A percentile compares a stretch with the other conserved stretches of the same genome.
Evolutionary conservation across 352 stramenopile genomes (phyloP).

Genomic region (Pseudoperonospora humuli): DNA sequence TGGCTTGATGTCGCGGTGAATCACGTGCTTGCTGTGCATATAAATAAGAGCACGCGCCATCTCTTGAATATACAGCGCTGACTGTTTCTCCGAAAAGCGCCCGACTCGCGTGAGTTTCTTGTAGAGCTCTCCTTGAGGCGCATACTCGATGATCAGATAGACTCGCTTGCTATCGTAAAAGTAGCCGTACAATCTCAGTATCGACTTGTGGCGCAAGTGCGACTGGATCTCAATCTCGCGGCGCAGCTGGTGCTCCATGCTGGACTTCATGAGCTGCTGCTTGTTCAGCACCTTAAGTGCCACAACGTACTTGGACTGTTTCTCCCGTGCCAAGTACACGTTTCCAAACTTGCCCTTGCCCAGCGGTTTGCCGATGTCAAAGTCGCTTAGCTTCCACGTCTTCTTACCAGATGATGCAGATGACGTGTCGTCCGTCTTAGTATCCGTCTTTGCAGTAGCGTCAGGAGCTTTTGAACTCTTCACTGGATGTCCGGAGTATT

Average conservation of each 20-base stretch:
- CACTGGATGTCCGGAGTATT: slow-evolving; percentile 1
- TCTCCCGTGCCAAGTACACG: slow-evolving; percentile 98
- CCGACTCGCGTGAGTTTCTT: slow-evolving; percentile 91
- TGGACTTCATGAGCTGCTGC: slow-evolving; percentile 93
- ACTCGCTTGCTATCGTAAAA: slow-evolving; percentile 98
- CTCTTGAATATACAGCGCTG: slow-evolving; percentile 93
- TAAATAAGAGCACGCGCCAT: slow-evolving; percentile 92
- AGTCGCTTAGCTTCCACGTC: slow-evolving; percentile 94
- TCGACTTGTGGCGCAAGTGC: slow-evolving; percentile 95
- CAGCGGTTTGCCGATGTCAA: slow-evolving; percentile 98
- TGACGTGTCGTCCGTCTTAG: slow-evolving; percentile 7
- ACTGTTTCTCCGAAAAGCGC: slow-evolving; percentile 89
- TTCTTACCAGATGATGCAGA: slow-evolving; percentile 18
- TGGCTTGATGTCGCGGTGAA: slow-evolving; percentile 99
- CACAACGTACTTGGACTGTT: slow-evolving; percentile 97
- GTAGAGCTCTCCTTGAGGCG: slow-evolving; percentile 96
- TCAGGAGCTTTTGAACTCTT: background rate
- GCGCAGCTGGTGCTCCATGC: slow-evolving; percentile 97
- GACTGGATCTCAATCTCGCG: slow-evolving; percentile 99
- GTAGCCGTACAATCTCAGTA: slow-evolving; percentile 97
- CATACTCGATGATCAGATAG: slow-evolving; percentile 99
- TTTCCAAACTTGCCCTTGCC: slow-evolving; percentile 98
- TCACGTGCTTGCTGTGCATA: slow-evolving; percentile 99
- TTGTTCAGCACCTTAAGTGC: slow-evolving; percentile 99
- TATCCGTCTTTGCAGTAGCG: slow-evolving; percentile 1